Percentiles rank a stretch among this genome's conserved stretches.
phyloP scores from a whole-genome alignment of 2,329 filamentous ascomycete species.

The Stachybotrys echinatus region DNA sequence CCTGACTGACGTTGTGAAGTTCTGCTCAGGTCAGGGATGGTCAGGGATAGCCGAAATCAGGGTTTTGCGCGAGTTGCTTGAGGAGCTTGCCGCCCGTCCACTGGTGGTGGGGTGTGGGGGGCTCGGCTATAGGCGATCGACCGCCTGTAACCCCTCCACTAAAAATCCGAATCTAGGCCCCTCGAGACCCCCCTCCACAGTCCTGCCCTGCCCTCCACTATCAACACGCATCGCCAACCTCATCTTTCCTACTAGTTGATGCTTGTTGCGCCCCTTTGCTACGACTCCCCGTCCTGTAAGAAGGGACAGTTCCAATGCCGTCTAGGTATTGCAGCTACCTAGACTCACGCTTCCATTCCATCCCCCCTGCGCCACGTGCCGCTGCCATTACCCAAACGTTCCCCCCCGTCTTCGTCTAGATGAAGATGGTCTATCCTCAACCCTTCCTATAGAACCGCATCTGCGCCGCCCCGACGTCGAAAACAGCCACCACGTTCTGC shows the following conservation, averaged over 20 bases:
- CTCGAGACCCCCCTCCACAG: too few species aligned
- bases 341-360: not conserved
- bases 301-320: too few species aligned
- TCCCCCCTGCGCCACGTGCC: not conserved
- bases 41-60: not conserved
- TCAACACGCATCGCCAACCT: too few species aligned
- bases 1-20: not conserved
- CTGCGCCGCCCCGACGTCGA: constrained; percentile 39
- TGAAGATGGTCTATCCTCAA: too few species aligned
- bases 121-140: not conserved
- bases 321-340: too few species aligned
- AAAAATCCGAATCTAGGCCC: not conserved
- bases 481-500: constrained; percentile 44
- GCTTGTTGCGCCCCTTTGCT: too few species aligned
- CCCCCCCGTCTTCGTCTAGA: not conserved
- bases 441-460: constrained; percentile 35
- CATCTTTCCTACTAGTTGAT: too few species aligned
- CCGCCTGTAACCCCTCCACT: not conserved
- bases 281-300: too few species aligned
- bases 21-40: too few species aligned
- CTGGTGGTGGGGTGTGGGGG: not conserved
- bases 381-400: not conserved
- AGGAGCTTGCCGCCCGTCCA: not conserved
- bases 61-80: not conserved
- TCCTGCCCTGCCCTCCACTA: too few species aligned